Conservation (phyloP, 192 early-diverging fungal genomes). For the Backusella sp. region DNA sequence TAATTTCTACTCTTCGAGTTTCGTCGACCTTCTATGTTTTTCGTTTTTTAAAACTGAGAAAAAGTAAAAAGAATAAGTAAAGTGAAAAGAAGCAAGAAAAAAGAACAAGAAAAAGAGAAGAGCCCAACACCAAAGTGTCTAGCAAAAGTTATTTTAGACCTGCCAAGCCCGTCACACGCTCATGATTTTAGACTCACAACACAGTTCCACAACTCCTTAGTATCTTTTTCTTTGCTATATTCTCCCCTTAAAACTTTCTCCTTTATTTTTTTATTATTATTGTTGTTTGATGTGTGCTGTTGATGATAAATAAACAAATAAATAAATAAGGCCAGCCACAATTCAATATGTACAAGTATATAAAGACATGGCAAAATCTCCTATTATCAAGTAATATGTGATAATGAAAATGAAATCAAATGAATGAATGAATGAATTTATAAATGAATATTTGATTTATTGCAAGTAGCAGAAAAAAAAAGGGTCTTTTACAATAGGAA, state of each 20-base stretch:
- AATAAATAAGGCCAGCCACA: neutral
- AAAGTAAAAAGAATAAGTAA: neutral
- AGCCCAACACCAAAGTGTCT: neutral
- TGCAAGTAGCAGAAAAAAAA: neutral
- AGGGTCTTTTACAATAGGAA: neutral
- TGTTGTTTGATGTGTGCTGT: neutral
- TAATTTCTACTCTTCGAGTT: neutral
- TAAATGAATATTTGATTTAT: neutral
- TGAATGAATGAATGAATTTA: neutral
- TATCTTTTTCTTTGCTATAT: neutral
- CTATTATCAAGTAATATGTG: neutral
- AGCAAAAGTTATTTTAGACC: constrained; percentile 9
- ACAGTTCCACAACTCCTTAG: neutral
- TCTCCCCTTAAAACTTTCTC: neutral
- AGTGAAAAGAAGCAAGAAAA: neutral
- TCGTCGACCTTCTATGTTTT: neutral
- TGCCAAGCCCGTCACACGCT: constrained; percentile 10
- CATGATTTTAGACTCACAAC: constrained; percentile 5
- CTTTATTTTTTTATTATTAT: neutral
- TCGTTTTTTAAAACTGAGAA: neutral
- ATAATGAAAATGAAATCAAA: neutral
- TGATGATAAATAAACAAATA: neutral
- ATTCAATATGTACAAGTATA: neutral
- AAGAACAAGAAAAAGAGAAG: neutral
- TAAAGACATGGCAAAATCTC: neutral